Conservation (phyloP, 352 stramenopile species). For the Pythium sukuiense region DNA sequence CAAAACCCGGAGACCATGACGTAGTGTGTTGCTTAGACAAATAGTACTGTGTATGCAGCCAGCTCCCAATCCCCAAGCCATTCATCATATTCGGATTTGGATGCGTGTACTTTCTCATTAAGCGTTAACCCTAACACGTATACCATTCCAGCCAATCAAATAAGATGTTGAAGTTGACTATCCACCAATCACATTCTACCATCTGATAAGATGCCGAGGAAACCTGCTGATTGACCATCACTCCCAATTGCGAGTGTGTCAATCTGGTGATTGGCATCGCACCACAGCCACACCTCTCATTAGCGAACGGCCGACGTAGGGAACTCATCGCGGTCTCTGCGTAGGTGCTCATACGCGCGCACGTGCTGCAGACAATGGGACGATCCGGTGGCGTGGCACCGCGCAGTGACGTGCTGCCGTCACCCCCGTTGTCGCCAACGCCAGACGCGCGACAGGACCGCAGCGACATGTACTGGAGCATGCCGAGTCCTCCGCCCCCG, state of each 20-base stretch:
- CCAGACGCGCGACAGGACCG: background rate
- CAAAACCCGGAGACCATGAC: no score
- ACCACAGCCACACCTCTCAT: background rate
- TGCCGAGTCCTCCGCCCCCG: slow-evolving; percentile 15
- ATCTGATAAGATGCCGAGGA: background rate
- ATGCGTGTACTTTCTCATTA: background rate
- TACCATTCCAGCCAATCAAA: background rate
- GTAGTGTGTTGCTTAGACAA: no score
- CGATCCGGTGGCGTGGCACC: no score
- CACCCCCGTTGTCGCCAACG: no score
- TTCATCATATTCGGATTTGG: no score
- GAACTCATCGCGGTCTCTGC: background rate
- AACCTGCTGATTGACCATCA: background rate
- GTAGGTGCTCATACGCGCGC: no score
- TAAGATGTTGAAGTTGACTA: background rate
- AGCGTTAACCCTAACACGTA: background rate
- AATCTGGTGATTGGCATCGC: background rate
- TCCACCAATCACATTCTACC: background rate
- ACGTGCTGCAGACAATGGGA: no score
- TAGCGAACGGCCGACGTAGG: no score
- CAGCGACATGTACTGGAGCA: slow-evolving; percentile 20
- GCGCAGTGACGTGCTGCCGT: background rate
- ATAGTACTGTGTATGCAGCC: no score
- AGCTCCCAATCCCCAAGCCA: no score
- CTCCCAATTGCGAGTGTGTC: background rate